phyloP scores from a whole-genome alignment of 2,329 filamentous ascomycete genomes.

The Apiospora pterosperma region DNA sequence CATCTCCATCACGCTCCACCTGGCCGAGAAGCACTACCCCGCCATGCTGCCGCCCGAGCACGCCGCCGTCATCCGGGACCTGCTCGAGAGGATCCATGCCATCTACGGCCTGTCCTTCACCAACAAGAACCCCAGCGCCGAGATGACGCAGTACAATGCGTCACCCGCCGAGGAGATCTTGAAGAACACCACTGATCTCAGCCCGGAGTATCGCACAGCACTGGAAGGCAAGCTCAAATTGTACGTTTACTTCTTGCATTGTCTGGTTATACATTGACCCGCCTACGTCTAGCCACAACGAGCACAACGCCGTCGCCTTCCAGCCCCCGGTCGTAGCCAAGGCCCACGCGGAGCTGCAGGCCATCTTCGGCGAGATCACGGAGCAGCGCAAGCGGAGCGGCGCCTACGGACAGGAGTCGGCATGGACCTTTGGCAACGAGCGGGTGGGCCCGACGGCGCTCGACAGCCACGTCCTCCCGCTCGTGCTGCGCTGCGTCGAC shows the following conservation, averaged over 20 bases:
- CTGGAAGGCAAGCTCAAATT: constrained; percentile 9
- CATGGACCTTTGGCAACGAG: constrained; percentile 8
- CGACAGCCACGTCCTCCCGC: constrained; percentile 11
- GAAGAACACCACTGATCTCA: not conserved
- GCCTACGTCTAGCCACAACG: constrained; percentile 5
- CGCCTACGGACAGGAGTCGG: not conserved
- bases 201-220: constrained; percentile 9
- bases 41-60: constrained; percentile 9
- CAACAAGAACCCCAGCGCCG: constrained; percentile 9
- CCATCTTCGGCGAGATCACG: constrained; percentile 7
- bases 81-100: constrained; percentile 10
- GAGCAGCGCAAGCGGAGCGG: constrained; percentile 6
- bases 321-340: constrained; percentile 6
- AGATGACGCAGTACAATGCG: constrained; percentile 8
- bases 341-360: constrained; percentile 4
- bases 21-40: constrained; percentile 11
- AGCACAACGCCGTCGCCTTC: constrained; percentile 9
- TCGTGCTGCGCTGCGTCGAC: constrained; percentile 12
- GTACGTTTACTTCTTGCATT: not conserved
- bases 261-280: not conserved
- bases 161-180: constrained; percentile 11
- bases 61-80: constrained; percentile 3
- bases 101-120: constrained; percentile 11
- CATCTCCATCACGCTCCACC: constrained; percentile 9
- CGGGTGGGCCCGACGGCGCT: constrained; percentile 9